A percentile compares a stretch with the other conserved stretches of the same genome.
These are phyloP conservation scores for Apiospora rasikravindrae DNA, from an alignment of 2,329 filamentous ascomycete species.

Conservation along the genomic window DNA sequence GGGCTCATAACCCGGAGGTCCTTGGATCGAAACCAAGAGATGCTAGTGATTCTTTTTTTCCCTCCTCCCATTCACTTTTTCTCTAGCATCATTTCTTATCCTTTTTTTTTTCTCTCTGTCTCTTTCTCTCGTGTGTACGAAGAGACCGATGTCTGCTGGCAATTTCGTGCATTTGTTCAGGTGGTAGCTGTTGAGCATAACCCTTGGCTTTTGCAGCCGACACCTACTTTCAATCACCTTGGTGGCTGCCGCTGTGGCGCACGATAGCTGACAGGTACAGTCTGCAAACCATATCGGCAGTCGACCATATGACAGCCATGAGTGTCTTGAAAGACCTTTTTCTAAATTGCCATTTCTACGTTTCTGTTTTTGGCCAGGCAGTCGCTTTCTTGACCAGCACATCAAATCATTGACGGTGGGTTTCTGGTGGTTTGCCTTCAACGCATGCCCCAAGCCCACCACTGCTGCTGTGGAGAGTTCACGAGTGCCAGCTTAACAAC, in stretches of 20 bases:
- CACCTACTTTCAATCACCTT: background rate
- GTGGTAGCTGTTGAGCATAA: background rate
- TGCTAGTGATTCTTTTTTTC: conserved; percentile 25
- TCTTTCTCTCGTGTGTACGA: too few species aligned
- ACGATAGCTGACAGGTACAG: background rate
- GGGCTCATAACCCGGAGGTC: conserved; percentile 41
- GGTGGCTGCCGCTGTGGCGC: background rate
- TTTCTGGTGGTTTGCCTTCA: background rate
- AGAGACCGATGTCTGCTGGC: background rate
- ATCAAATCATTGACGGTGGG: background rate
- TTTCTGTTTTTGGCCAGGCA: background rate
- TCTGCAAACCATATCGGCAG: background rate
- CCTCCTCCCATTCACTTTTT: background rate
- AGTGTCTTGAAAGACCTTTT: background rate
- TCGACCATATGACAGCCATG: too few species aligned
- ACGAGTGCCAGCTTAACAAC: background rate
- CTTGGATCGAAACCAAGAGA: conserved; percentile 36
- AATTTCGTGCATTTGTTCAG: background rate
- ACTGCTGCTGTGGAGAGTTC: too few species aligned
- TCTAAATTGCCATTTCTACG: too few species aligned
- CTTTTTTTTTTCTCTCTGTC: background rate
- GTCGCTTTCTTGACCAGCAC: background rate
- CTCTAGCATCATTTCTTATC: too few species aligned
- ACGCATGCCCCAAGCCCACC: background rate
- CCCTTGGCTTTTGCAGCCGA: background rate